Evolutionary conservation across 2,329 filamentous ascomycete genomes (phyloP), one percentile per base, ranked within the genome.

Genomic region (Monosporascus sp.): DNA sequence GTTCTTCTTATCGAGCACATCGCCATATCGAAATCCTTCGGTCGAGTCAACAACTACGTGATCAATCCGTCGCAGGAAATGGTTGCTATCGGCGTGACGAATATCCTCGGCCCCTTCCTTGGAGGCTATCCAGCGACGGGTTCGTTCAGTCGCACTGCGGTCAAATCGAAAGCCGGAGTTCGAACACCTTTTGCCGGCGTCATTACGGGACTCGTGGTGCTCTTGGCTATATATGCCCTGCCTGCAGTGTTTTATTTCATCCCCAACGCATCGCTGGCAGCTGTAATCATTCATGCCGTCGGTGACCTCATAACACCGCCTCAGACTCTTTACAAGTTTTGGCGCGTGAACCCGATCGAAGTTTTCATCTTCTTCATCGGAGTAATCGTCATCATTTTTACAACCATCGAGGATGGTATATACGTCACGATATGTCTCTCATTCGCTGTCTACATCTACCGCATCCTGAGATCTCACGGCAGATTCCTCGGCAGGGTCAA

Each of bases 1-100:
- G 92, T 99, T n/a, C 79, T 97, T 53, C 79, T 97, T 37, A 95
- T 97, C 56, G 94, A 97, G 72, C 93, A 97, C 69, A 96, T 97
- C 63, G 91, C 93, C 48, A 97, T 97, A 58, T 91, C 92, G 19
- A 99, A 97, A 71, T 97, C 93, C 0, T 97, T 99, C 62, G 94
- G 94, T 9, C 84, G 93, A 55, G 83, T 97, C 63, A 97, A 97
- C 76, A 96, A 96, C 74, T 99, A 99, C 72, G 87, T 84, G 17
- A 97, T 99, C 68, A 86, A 97, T 62, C 92, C 94, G 0, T 97
- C 93, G 0, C 93, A 99, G 69, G 93, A 99, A 69, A 82, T 99
- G 73, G 90, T 99, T 47, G 93, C 91, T 22, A 96, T 97, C 60
- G 93, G 93, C 57, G 83, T 97, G 26, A 88, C 87, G 37, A 97